Base-by-base conservation (phyloP, 805 yeast genomes). In the Tetrapisispora nanseiensis region DNA sequence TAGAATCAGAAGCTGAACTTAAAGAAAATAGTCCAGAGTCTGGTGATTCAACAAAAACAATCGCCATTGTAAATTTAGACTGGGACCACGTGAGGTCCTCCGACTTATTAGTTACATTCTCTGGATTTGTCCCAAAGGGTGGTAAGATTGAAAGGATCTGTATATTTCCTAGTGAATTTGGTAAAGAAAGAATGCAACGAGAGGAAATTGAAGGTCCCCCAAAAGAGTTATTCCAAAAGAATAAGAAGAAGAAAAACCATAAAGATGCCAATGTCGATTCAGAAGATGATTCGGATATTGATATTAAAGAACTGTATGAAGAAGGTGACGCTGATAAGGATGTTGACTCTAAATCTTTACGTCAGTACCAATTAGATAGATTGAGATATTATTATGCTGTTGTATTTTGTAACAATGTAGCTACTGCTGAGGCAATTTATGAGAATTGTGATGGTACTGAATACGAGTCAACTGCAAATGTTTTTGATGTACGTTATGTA, bases 201-300 rank as follows among this genome's bases (percentile, higher is more conserved):
- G 98, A 92, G 66, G 95, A 86, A 51, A 51, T 75, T 11, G 90
- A 86, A 59, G 98, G 98, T 0, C 98, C 98, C 2, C 87, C 97
- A 46, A 78, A 73, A 53, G 95, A 87, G 28, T 61, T 90, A 15
- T 90, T 90, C 65, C 68, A 70, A 42, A 66, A 66, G 38, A 71
- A 67, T 38, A 68, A 66, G 42, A 66, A 60, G 38, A 65, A 61
- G 39, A 59, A 60, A 32, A 19, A 26, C 1, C 63, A 64, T 32
- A 63, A 60, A 31, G 55, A 57, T 28, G 56, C 54, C 29, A 55
- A 57, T 28, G 56, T 54, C 29, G 56, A 59, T 8, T 55, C 64
- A 6, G 66, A 63, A 13, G 69, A 73, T 31, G 74, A 66, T 37
- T 62, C 67, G 13, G 84, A 77, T 42, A 63, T 69, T 22, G 86